Conservation (phyloP, 2,329 filamentous ascomycete species). For the Curvularia verruculosa region DNA sequence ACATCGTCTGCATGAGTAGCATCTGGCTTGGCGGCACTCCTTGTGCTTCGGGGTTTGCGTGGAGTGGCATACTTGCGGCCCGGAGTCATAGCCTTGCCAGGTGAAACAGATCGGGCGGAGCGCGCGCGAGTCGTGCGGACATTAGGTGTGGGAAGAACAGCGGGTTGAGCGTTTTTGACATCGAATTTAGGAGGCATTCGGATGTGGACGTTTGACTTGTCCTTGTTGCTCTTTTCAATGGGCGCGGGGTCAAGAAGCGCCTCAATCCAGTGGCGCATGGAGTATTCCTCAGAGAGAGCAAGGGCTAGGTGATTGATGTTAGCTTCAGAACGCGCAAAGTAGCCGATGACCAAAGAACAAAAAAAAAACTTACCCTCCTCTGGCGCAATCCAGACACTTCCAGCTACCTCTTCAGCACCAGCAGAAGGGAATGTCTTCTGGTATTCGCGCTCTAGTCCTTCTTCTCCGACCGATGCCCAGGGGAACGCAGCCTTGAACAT, state of each 20-base stretch:
- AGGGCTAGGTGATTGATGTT: constrained; percentile 66
- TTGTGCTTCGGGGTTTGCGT: constrained; percentile 60
- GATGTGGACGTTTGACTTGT: constrained; percentile 73
- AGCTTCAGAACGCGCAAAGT: constrained; percentile 12
- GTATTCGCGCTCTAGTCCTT: constrained; percentile 77
- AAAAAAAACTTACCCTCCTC: constrained; percentile 61
- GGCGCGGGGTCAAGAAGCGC: constrained; percentile 90
- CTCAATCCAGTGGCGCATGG: constrained; percentile 83
- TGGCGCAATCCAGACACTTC: constrained; percentile 95
- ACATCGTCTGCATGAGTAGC: constrained; percentile 38
- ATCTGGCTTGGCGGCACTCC: constrained; percentile 39
- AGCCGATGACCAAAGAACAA: neutral
- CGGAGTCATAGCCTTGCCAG: constrained; percentile 57
- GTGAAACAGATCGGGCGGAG: constrained; percentile 65
- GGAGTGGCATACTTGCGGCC: constrained; percentile 59
- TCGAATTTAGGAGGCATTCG: constrained; percentile 81
- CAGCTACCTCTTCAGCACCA: constrained; percentile 89
- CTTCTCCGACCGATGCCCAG: constrained; percentile 73
- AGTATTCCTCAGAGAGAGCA: constrained; percentile 82
- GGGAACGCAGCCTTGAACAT: constrained; percentile 94
- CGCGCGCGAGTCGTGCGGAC: constrained; percentile 55
- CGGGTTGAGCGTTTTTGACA: constrained; percentile 51
- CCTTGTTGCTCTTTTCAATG: constrained; percentile 70
- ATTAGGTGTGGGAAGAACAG: constrained; percentile 18
- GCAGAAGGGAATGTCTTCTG: constrained; percentile 83